Percentiles rank a stretch among this genome's conserved stretches.
Evolutionary conservation across 306 rosid genomes (phyloP).

Genomic region (Adenanthera pavonina): DNA sequence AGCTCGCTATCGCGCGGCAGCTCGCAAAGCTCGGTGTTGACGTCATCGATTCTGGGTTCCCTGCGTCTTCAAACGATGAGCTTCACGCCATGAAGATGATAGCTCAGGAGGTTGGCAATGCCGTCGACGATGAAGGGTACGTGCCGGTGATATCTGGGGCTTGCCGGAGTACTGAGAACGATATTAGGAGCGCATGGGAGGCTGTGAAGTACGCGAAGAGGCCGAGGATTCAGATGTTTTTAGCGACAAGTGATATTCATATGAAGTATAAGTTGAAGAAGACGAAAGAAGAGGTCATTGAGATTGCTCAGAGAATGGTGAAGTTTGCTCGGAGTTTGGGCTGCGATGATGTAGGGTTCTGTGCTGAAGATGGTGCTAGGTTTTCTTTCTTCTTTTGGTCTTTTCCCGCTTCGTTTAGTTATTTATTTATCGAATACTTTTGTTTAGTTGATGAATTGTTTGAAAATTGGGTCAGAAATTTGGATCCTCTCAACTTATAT

Average conservation of each 20-base stretch:
- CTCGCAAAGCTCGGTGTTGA: conserved; percentile 86
- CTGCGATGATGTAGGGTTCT: conserved; percentile 81
- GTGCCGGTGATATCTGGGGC: conserved; percentile 87
- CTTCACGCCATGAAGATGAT: conserved; percentile 75
- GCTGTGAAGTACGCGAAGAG: conserved; percentile 82
- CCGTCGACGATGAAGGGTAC: conserved; percentile 64
- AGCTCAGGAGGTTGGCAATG: conserved; percentile 77
- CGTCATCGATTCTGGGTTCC: conserved; percentile 88
- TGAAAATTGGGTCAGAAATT: no score
- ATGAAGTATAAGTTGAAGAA: conserved; percentile 81
- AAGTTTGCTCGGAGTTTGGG: conserved; percentile 82
- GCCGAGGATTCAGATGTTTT: conserved; percentile 86
- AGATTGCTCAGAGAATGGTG: conserved; percentile 75
- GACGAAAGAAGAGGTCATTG: conserved; percentile 66
- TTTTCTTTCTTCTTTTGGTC: not conserved
- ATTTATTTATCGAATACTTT: no score
- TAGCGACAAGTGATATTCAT: conserved; percentile 89
- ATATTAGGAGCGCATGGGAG: conserved; percentile 85
- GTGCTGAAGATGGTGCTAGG: conserved; percentile 98
- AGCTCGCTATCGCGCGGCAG: conserved; percentile 83
- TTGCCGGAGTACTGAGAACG: conserved; percentile 78
- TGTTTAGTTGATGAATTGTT: no score
- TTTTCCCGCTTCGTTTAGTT: not conserved
- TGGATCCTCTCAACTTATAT: no score
- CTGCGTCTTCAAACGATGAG: conserved; percentile 81